Evolutionary conservation across 176 grass and related monocot species (phyloP), one percentile per base, ranked within the genome.

Genomic region (Oryza officinalis): DNA sequence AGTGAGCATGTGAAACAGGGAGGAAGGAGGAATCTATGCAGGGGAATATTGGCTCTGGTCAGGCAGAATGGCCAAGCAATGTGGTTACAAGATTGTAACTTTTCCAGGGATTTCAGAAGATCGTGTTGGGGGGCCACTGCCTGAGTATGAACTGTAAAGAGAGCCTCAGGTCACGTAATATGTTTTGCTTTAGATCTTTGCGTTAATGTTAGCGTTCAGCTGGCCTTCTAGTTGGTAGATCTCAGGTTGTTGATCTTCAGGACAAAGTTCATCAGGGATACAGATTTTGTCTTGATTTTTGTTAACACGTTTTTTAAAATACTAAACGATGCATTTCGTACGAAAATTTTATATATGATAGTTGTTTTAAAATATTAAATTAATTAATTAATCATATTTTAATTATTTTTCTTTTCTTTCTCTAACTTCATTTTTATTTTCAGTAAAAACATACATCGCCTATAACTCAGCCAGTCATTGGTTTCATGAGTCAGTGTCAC

Each of bases 121-220:
- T 74, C 17, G 61, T n/a, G 23, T 20, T 15, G 1, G 41, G 22
- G 30, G 31, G 22, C 18, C 75, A 38, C 65, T 32, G 33, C 50
- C 72, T 63, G 65, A 71, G 71, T 10, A 18, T 50, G 71, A 81
- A 81, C 73, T 71, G 77, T 61, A 69, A 89, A 63, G 47, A 38
- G 31, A 30, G 14, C 38, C 22, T 27, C 8, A 25, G 50, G 69
- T 8, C 13, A 64, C 63, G 32, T 13, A 26, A 15, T 26, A 61
- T 25, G n/a, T 25, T 27, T 27, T 18, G 2, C 37, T 71, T 66
- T 31, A 37, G 30, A 15, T 41, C 30, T 6, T 67, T 31, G 80
- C 66, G 57, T 57, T 15, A 72, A 66, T 46, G 77, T 77, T 72
- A 85, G 85, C 71, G 6, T 54, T 70, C 82, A 50, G 65, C 3